Percentiles rank a stretch among this genome's conserved stretches.
Evolutionary conservation across 208 protist species (phyloP).

Genomic region (Acanthamoeba healyi): DNA sequence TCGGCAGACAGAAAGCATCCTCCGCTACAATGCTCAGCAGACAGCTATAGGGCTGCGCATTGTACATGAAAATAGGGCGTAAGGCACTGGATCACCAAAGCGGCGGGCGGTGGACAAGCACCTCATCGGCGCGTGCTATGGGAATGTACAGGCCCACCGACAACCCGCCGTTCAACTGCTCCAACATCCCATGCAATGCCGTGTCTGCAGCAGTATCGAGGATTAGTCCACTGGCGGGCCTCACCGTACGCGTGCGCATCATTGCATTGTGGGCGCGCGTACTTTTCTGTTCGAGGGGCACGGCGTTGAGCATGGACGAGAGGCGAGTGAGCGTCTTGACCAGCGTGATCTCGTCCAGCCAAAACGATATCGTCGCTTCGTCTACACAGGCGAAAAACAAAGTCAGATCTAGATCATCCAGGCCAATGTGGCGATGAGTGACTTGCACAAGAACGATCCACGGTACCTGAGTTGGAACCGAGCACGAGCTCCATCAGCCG

Average conservation of each 20-base stretch:
- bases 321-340: conserved; percentile 30
- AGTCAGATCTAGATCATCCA: not conserved
- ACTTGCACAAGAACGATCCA: not conserved
- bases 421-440: not conserved
- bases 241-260: too few relatives aligned
- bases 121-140: not conserved
- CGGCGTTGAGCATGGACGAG: conserved; percentile 5
- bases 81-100: not conserved
- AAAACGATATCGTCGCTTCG: conserved; percentile 36
- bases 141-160: conserved; percentile 2
- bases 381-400: not conserved
- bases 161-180: not conserved
- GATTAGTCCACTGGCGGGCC: not conserved
- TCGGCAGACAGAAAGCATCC: conserved; percentile 40
- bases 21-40: not conserved
- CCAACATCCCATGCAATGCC: not conserved
- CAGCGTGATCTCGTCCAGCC: conserved; percentile 38
- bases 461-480: not conserved
- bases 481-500: not conserved
- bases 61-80: not conserved
- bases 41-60: conserved; percentile 1
- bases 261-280: not conserved
- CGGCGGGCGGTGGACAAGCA: not conserved
- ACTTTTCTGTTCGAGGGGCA: conserved; percentile 21
- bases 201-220: not conserved